Evolutionary conservation across 2,329 filamentous ascomycete species (phyloP), one percentile per base, ranked within the genome.

Genomic region (Colletotrichum trifolii): DNA sequence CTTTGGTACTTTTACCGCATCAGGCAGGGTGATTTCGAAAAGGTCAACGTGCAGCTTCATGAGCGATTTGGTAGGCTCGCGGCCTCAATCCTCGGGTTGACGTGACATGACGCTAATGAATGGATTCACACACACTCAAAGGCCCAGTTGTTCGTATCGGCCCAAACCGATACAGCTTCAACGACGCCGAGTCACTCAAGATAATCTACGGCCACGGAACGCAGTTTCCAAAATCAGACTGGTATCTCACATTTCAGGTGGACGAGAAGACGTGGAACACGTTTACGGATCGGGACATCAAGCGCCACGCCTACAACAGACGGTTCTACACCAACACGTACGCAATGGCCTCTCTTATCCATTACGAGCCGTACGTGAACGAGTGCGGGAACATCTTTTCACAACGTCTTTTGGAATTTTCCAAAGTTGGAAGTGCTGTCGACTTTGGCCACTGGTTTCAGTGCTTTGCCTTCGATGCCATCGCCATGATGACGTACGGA

Each of bases 381-480:
- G 74, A 81, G 6, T 84, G 82, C 63, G 75, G 77, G 2, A 74
- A 78, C 11, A 64, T 85, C 0, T 77, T 85, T 25, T 60, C 70
- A 1, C 66, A 73, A 34, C 71, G 76, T 2, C 72, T 85, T 35
- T 57, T 46, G 1, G 79, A 82, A 58, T 74, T 80, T 11, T 76
- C 80, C 2, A 55, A 65, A 0, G 56, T 62, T 0, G 69, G 70
- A 0, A 13, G 72, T 3, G 57, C 65, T 0, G 68, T 85, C 3
- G 75, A 86, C 64, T 66, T 83, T 46, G 69, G 70, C 4, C 73
- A 78, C 53, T 82, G 78, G 77, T 71, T 83, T 34, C 81, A 83
- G 66, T 83, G 75, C 66, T 84, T 80, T 59, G 81, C 80, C 0
- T 83, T 83, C 47, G 81, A 85, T 54, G 82, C 85, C 1, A 84